These are phyloP conservation scores for Neonectria neomacrospora DNA, from an alignment of 2,329 filamentous ascomycete genomes.

Conservation along the genomic window DNA sequence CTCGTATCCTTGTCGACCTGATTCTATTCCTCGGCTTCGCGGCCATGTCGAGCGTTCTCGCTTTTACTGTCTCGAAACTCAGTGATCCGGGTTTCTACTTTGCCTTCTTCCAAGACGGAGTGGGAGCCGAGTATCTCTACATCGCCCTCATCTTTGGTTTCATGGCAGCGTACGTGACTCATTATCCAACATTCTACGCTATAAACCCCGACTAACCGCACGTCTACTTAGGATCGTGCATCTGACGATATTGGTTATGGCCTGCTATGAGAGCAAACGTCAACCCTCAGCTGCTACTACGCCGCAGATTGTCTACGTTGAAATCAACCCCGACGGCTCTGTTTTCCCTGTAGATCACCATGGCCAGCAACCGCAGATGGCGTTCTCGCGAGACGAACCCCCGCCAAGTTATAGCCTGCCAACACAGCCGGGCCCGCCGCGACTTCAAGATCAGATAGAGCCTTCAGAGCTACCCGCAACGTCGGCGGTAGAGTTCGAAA, in stretches of 20 bases:
- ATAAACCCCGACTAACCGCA: neutral
- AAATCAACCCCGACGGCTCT: neutral
- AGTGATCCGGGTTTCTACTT: constrained; percentile 32
- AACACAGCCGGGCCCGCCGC: neutral
- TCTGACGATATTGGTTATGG: neutral
- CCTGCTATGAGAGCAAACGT: constrained; percentile 3
- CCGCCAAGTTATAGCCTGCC: constrained; percentile 7
- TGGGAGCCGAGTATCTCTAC: constrained; percentile 20
- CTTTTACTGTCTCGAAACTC: constrained; percentile 28
- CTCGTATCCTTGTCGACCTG: constrained; percentile 27
- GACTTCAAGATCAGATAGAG: neutral
- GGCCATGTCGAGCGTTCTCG: constrained; percentile 28
- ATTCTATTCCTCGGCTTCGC: constrained; percentile 26
- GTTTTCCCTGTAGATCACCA: neutral
- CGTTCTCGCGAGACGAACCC: neutral
- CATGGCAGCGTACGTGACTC: constrained; percentile 23
- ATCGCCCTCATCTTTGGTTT: constrained; percentile 27
- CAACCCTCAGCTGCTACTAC: neutral
- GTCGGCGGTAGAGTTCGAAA: neutral
- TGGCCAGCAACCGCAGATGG: constrained; percentile 2
- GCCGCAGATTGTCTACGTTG: constrained; percentile 18
- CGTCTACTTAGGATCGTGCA: constrained; percentile 6
- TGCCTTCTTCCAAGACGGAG: constrained; percentile 27
- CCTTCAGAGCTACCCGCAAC: neutral
- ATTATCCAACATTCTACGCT: neutral